Evolutionary conservation across 2,329 filamentous ascomycete species (phyloP), one percentile per base, ranked within the genome.

Genomic region (Monilinia aucupariae): DNA sequence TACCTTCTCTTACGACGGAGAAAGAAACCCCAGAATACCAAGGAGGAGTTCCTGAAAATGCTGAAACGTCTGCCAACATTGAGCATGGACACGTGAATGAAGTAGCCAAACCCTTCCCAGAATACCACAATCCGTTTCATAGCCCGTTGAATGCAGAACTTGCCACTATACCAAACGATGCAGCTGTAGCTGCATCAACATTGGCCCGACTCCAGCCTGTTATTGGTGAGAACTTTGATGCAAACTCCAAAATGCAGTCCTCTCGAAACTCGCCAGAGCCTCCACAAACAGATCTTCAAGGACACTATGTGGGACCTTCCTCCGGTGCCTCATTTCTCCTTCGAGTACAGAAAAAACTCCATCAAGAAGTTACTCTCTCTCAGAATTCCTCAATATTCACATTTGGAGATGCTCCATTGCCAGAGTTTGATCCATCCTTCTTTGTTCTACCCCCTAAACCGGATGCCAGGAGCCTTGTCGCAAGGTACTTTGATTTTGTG

Each of bases 401-500:
- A 17, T 70, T 69, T 64, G 67, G 69, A 22, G 69, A 71, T 62
- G 65, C 79, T 20, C 79, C 78, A 2, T 65, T 81, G 8, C 77
- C 78, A 0, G 76, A 79, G 3, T 76, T 76, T 49, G 77, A 79
- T 65, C 71, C 75, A 0, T 75, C 75, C 0, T 77, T 78, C 59
- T 79, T 78, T 62, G 71, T 78, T 8, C 68, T 82, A 13, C 67
- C 66, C 4, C 62, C 66, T 10, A 66, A 64, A 45, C 59, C 25
- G 7, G 64, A 66, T 43, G 68, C 68, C 13, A 39, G 65, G 15
- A 56, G n/a, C 8, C 13, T 72, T 75, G 13, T 85, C 5, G 75
- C 77, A 9, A 74, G 82, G 8, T 86, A 85, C 61, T 86, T 86
- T 65, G 82, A 85, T 53, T 83, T 82, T 63, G 83, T 82, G 8